Conservation (phyloP, 1,139 yeast species). For the Groenewaldozyma auringiensis region DNA sequence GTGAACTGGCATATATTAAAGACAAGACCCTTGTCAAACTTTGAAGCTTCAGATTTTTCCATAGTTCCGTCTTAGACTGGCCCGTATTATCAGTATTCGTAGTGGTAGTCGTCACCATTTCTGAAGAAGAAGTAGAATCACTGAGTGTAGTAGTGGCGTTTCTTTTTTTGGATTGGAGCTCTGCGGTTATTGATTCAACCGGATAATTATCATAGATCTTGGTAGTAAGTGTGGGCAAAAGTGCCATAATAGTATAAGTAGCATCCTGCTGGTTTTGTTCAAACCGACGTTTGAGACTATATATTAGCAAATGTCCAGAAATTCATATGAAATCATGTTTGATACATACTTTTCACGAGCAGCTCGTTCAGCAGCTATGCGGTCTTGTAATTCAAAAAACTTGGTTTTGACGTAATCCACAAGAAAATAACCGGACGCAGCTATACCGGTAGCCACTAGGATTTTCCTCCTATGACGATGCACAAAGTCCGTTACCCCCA, state of each 20-base stretch:
- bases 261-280: slow-evolving; percentile 92
- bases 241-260: slow-evolving; percentile 71
- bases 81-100: slow-evolving; percentile 5
- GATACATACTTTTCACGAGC: slow-evolving; percentile 54
- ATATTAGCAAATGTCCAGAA: not conserved
- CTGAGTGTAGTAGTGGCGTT: slow-evolving; percentile 4
- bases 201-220: slow-evolving; percentile 59
- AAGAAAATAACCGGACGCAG: slow-evolving; percentile 52
- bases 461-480: slow-evolving; percentile 58
- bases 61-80: slow-evolving; percentile 63
- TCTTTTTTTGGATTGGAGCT: slow-evolving; percentile 45
- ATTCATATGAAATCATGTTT: not conserved
- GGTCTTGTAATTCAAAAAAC: slow-evolving; percentile 58
- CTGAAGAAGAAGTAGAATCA: slow-evolving; percentile 6
- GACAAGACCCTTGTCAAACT: slow-evolving; percentile 71
- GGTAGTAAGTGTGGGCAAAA: slow-evolving; percentile 66
- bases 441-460: slow-evolving; percentile 48
- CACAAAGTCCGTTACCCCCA: slow-evolving; percentile 45
- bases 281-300: slow-evolving; percentile 44
- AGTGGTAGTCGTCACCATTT: slow-evolving; percentile 5
- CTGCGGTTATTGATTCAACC: slow-evolving; percentile 67
- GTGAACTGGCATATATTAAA: slow-evolving; percentile 58
- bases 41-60: slow-evolving; percentile 74
- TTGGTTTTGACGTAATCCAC: slow-evolving; percentile 53
- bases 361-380: slow-evolving; percentile 64